These are phyloP conservation scores for Guillardia theta DNA, from an alignment of 78 protist genomes.

Conservation along the genomic window DNA sequence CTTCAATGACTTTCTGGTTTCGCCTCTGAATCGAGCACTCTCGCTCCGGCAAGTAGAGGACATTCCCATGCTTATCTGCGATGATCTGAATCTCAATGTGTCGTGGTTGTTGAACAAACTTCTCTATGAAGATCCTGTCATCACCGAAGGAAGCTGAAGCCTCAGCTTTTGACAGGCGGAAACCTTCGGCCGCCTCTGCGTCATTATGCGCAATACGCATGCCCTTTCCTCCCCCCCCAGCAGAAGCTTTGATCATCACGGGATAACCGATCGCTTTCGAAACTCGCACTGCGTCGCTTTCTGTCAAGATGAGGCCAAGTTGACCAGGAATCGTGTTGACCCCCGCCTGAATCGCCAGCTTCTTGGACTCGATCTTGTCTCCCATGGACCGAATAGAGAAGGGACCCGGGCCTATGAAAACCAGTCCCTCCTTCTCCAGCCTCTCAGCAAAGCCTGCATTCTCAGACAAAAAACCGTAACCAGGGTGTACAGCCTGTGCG, in stretches of 20 bases:
- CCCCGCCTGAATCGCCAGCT: constrained; percentile 81
- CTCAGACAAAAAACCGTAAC: constrained; percentile 96
- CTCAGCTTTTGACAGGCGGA: constrained; percentile 49
- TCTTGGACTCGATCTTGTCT: constrained; percentile 89
- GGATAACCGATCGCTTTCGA: constrained; percentile 43
- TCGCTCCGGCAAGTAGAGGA: constrained; percentile 79
- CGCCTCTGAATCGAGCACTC: constrained; percentile 95
- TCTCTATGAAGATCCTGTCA: constrained; percentile 88
- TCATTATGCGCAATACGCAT: constrained; percentile 71
- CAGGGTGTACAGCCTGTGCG: constrained; percentile 94
- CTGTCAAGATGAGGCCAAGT: constrained; percentile 81
- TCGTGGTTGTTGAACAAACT: constrained; percentile 90
- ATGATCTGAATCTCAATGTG: constrained; percentile 96
- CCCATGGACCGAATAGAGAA: constrained; percentile 93
- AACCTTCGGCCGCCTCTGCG: constrained; percentile 72
- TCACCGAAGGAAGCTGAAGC: constrained; percentile 81
- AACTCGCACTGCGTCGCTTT: background rate
- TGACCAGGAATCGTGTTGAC: constrained; percentile 90
- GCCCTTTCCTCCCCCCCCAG: constrained; percentile 65
- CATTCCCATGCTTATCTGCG: constrained; percentile 79
- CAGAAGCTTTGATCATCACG: constrained; percentile 52
- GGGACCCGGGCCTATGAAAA: constrained; percentile 83
- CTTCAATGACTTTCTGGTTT: constrained; percentile 82
- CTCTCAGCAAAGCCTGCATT: constrained; percentile 75
- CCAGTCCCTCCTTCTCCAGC: constrained; percentile 51